Percentiles rank a stretch among this genome's conserved stretches.
These are phyloP conservation scores for Neospermospora avenae DNA, from an alignment of 2,329 filamentous ascomycete genomes.

Conservation along the genomic window DNA sequence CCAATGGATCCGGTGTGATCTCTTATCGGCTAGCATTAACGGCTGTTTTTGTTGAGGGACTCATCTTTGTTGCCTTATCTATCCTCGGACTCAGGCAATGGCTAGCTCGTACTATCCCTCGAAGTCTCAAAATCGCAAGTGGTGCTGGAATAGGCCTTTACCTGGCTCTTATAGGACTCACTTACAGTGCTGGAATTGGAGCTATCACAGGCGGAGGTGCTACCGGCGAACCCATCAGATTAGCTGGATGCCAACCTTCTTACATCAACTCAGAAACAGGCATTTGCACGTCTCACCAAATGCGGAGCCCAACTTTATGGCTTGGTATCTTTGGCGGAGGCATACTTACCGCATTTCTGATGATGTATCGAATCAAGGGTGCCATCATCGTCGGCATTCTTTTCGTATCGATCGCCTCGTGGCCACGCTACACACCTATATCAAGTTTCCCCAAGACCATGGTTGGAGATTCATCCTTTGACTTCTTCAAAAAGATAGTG, in stretches of 20 bases:
- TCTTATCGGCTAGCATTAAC: slow-evolving; percentile 75
- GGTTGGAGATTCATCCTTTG: slow-evolving; percentile 66
- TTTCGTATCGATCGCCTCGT: slow-evolving; percentile 83
- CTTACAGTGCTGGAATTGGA: slow-evolving; percentile 80
- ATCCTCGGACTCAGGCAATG: slow-evolving; percentile 81
- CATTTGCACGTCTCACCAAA: slow-evolving; percentile 65
- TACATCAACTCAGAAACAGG: slow-evolving; percentile 40
- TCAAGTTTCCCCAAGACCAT: slow-evolving; percentile 77
- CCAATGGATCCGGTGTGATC: slow-evolving; percentile 68
- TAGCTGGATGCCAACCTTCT: slow-evolving; percentile 54
- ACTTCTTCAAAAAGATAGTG: slow-evolving; percentile 87
- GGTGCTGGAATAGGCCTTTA: slow-evolving; percentile 85
- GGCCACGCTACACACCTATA: slow-evolving; percentile 72
- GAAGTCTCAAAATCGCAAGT: slow-evolving; percentile 82
- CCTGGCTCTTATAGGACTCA: slow-evolving; percentile 65
- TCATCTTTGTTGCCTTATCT: slow-evolving; percentile 78
- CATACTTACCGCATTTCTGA: slow-evolving; percentile 72
- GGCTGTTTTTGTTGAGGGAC: slow-evolving; percentile 85
- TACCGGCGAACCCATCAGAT: slow-evolving; percentile 64
- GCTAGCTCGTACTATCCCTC: slow-evolving; percentile 79
- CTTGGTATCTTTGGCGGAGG: slow-evolving; percentile 85
- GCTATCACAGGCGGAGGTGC: slow-evolving; percentile 60
- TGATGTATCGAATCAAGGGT: slow-evolving; percentile 84
- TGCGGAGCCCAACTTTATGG: slow-evolving; percentile 83
- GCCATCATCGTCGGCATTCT: slow-evolving; percentile 82